Conservation (phyloP, 116 monocot genomes). For the Iris pallida region DNA sequence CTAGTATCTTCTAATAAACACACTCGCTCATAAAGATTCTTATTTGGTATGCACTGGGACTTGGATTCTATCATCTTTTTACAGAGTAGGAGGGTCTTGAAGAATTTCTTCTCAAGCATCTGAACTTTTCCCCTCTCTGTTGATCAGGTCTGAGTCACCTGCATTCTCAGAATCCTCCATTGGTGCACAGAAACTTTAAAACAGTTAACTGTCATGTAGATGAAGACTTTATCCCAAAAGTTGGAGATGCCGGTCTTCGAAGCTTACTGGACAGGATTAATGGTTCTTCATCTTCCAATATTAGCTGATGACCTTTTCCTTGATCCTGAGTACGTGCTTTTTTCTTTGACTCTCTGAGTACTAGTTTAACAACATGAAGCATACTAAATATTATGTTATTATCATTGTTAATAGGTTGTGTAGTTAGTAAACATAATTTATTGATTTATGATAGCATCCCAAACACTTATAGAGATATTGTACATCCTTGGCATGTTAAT, state of each 20-base stretch:
- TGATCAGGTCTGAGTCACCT: conserved; percentile 66
- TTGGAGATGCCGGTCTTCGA: conserved; percentile 74
- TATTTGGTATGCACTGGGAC: neutral
- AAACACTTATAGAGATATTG: neutral
- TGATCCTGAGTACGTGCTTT: conserved; percentile 62
- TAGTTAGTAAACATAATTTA: too few species aligned
- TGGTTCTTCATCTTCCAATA: conserved; percentile 44
- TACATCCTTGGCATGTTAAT: neutral
- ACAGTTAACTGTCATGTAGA: conserved; percentile 90
- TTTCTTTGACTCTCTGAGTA: neutral
- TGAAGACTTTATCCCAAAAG: conserved; percentile 83
- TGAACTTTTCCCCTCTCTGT: conserved; percentile 9
- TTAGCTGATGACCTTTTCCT: conserved; percentile 54
- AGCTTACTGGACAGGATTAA: conserved; percentile 52
- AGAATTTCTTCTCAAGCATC: neutral
- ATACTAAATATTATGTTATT: neutral
- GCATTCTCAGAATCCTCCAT: conserved; percentile 64
- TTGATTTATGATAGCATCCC: neutral
- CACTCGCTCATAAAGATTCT: neutral
- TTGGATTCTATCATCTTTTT: neutral
- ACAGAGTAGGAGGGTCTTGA: neutral
- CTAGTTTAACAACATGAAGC: neutral
- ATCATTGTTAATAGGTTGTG: too few species aligned
- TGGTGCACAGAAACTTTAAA: conserved; percentile 86
- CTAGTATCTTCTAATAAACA: neutral